A percentile compares a stretch with the other conserved stretches of the same genome.
These are phyloP conservation scores for Talaromyces sp. DNA, from an alignment of 2,329 filamentous ascomycete genomes.

Conservation along the genomic window DNA sequence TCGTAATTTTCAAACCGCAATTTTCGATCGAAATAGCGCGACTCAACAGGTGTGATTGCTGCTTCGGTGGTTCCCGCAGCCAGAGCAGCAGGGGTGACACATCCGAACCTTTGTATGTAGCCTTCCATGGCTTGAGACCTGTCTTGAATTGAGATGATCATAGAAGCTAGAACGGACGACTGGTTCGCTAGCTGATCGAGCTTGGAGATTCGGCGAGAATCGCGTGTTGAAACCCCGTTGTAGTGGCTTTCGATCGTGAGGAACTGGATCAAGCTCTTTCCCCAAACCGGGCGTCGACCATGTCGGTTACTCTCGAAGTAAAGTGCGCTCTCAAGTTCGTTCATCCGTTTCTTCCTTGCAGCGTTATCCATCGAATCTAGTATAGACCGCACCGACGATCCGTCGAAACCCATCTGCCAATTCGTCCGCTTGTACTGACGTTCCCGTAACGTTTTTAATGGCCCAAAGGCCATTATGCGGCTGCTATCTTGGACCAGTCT, in stretches of 20 bases:
- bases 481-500: constrained; percentile 53
- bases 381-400: constrained; percentile 65
- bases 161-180: constrained; percentile 50
- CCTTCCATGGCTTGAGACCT: constrained; percentile 70
- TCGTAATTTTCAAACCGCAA: constrained; percentile 61
- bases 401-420: constrained; percentile 60
- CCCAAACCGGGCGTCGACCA: constrained; percentile 77
- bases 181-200: constrained; percentile 73
- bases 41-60: constrained; percentile 61
- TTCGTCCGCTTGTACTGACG: constrained; percentile 58
- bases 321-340: constrained; percentile 75
- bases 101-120: constrained; percentile 81
- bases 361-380: constrained; percentile 70
- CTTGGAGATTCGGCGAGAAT: constrained; percentile 59
- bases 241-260: constrained; percentile 63
- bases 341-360: constrained; percentile 65
- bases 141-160: constrained; percentile 72
- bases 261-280: constrained; percentile 70
- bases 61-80: constrained; percentile 71
- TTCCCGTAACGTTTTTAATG: constrained; percentile 68
- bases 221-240: constrained; percentile 58
- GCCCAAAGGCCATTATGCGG: constrained; percentile 66
- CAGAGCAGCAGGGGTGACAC: constrained; percentile 83
- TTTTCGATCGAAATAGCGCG: constrained; percentile 41
- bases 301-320: constrained; percentile 78